Conservation (phyloP, 1,284 basidiomycete genomes). For the Abortiporus biennis region DNA sequence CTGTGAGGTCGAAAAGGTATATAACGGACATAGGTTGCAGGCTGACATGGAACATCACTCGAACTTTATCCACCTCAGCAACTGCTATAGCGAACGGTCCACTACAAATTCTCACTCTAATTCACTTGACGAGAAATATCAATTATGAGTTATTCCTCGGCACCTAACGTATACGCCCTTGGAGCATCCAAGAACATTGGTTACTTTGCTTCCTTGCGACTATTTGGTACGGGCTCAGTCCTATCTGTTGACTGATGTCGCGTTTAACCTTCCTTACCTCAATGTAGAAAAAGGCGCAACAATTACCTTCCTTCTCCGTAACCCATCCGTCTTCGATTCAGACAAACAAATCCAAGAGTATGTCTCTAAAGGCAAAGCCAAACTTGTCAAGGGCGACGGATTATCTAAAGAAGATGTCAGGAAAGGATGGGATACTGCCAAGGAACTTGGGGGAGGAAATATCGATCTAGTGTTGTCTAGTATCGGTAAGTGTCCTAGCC, state of each 20-base stretch:
- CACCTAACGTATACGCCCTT: constrained; percentile 40
- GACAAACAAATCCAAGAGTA: constrained; percentile 37
- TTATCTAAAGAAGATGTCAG: constrained; percentile 37
- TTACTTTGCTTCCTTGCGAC: constrained; percentile 42
- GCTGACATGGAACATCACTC: no score
- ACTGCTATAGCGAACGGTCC: no score
- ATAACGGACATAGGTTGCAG: no score
- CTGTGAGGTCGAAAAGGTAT: no score
- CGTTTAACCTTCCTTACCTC: background rate
- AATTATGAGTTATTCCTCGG: no score
- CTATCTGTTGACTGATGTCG: background rate
- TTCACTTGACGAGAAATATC: no score
- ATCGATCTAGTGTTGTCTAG: constrained; percentile 46
- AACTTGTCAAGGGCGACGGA: constrained; percentile 47
- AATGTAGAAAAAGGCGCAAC: constrained; percentile 36
- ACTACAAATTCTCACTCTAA: no score
- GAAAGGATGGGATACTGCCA: constrained; percentile 37
- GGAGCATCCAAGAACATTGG: constrained; percentile 64
- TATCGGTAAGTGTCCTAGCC: constrained; percentile 34
- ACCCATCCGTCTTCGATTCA: constrained; percentile 35
- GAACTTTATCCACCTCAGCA: no score
- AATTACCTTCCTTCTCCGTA: constrained; percentile 47
- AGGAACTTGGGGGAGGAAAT: constrained; percentile 18
- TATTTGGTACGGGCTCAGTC: constrained; percentile 36
- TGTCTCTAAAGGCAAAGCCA: constrained; percentile 35